Conservation (phyloP, 1,284 basidiomycete species). For the Golubevia pallescens region DNA sequence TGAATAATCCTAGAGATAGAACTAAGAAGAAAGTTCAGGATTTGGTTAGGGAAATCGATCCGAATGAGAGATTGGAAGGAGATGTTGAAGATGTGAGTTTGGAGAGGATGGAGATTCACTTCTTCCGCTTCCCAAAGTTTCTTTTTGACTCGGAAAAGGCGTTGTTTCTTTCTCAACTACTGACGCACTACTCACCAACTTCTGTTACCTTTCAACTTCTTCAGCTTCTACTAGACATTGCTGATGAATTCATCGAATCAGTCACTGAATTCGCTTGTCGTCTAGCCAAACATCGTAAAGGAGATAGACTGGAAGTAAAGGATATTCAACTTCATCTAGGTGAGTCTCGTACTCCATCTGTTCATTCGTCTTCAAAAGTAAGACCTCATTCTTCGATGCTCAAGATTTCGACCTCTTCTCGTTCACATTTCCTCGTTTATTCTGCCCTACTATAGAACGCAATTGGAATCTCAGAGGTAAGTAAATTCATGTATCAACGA, state of each 20-base stretch:
- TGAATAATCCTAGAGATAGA: constrained; percentile 8
- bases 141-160: not conserved
- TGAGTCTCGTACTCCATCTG: constrained; percentile 1
- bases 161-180: not conserved
- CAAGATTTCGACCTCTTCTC: no score
- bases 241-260: constrained; percentile 61
- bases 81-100: constrained; percentile 55
- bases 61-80: constrained; percentile 50
- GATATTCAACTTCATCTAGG: constrained; percentile 58
- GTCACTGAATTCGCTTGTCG: constrained; percentile 53
- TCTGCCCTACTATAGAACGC: constrained; percentile 22
- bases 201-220: not conserved
- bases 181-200: not conserved
- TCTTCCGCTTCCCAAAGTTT: no score
- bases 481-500: no score
- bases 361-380: no score
- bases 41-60: constrained; percentile 53
- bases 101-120: not conserved
- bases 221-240: constrained; percentile 50
- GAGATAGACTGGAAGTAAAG: constrained; percentile 52
- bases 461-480: constrained; percentile 53
- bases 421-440: no score
- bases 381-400: no score
- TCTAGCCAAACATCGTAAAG: constrained; percentile 55
- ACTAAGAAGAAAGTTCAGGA: constrained; percentile 59